Evolutionary conservation across 345 rosid genomes (phyloP).

Genomic region (Bruguiera sexangula): DNA sequence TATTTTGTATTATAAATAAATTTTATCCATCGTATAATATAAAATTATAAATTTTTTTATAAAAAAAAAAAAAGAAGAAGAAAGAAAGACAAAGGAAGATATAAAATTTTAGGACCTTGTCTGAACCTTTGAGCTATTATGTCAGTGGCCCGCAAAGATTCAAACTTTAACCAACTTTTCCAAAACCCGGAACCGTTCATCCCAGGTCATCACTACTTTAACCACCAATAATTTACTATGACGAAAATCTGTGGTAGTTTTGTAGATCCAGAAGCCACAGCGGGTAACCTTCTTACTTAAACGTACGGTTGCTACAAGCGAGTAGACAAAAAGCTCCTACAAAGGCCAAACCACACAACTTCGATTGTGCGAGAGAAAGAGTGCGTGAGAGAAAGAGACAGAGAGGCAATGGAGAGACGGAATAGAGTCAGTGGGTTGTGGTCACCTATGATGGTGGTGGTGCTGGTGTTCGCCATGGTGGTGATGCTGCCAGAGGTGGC

Average conservation of each 20-base stretch:
- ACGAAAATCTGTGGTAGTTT: not conserved
- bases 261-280: not conserved
- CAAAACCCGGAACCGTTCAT: not conserved
- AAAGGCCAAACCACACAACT: not conserved
- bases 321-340: not conserved
- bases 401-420: conserved; percentile 24
- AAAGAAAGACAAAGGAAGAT: too few relatives aligned
- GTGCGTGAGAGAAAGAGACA: conserved; percentile 27
- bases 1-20: too few relatives aligned
- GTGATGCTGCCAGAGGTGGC: conserved; percentile 40
- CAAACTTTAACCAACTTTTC: not conserved
- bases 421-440: conserved; percentile 12
- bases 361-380: conserved; percentile 6
- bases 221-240: not conserved
- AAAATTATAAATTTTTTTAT: too few relatives aligned
- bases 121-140: not conserved
- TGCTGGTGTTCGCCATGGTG: conserved; percentile 32
- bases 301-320: not conserved
- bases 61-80: too few relatives aligned
- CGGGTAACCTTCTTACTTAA: not conserved
- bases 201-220: not conserved
- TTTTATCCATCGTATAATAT: too few relatives aligned
- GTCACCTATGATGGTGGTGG: conserved; percentile 23
- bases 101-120: not conserved
- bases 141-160: not conserved